Conservation (phyloP, 1,284 basidiomycete species). For the Pyrrhoderma noxium region DNA sequence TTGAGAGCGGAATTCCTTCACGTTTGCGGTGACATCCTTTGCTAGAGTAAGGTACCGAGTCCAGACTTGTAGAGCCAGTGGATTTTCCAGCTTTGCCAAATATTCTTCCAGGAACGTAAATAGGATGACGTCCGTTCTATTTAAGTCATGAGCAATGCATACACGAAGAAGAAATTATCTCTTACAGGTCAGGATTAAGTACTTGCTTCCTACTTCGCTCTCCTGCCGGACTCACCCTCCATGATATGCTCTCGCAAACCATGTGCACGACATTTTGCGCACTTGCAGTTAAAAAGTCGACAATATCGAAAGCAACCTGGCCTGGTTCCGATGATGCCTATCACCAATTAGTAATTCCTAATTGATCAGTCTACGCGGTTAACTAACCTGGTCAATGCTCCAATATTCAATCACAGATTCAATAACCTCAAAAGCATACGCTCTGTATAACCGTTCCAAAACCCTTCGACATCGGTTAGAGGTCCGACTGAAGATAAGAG, state of each 20-base stretch:
- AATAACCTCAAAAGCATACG: slow-evolving; percentile 73
- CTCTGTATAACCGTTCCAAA: slow-evolving; percentile 81
- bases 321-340: slow-evolving; percentile 28
- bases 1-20: slow-evolving; percentile 60
- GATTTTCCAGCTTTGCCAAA: slow-evolving; percentile 77
- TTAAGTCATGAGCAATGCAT: background rate
- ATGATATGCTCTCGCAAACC: slow-evolving; percentile 76
- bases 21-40: slow-evolving; percentile 65
- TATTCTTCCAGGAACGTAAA: slow-evolving; percentile 90
- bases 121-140: slow-evolving; percentile 57
- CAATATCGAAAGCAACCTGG: slow-evolving; percentile 70
- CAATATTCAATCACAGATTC: slow-evolving; percentile 79
- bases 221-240: slow-evolving; percentile 39
- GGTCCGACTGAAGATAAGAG: slow-evolving; percentile 58
- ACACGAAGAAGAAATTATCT: slow-evolving; percentile 13
- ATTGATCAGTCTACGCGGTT: slow-evolving; percentile 5
- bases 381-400: slow-evolving; percentile 45
- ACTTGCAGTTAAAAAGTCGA: slow-evolving; percentile 79
- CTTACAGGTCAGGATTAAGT: slow-evolving; percentile 64
- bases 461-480: slow-evolving; percentile 66
- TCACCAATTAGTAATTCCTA: slow-evolving; percentile 26
- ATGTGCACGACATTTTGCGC: slow-evolving; percentile 87
- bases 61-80: slow-evolving; percentile 91
- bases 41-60: slow-evolving; percentile 68
- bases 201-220: slow-evolving; percentile 52